Conservation (phyloP, 192 early-diverging fungal genomes). For the Backusella luteola region DNA sequence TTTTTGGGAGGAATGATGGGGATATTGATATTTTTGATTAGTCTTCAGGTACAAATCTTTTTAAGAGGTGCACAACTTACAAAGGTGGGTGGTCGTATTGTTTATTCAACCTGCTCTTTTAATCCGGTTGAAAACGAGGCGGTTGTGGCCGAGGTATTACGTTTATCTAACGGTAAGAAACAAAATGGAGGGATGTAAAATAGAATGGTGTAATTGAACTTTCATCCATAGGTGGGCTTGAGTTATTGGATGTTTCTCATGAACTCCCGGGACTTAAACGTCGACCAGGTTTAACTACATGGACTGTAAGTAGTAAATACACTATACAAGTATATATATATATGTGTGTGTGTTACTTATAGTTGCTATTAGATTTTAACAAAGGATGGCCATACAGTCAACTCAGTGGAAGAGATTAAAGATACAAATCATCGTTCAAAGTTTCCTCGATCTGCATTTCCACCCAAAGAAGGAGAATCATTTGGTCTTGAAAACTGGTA, state of each 20-base stretch:
- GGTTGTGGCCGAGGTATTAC: constrained; percentile 84
- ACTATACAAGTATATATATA: not conserved
- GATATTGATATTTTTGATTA: not conserved
- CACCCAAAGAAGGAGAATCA: constrained; percentile 55
- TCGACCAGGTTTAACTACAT: constrained; percentile 74
- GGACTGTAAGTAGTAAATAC: constrained; percentile 82
- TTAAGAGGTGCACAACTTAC: constrained; percentile 82
- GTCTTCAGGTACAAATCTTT: constrained; percentile 84
- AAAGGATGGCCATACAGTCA: constrained; percentile 60
- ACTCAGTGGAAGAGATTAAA: constrained; percentile 48
- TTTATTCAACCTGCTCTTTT: constrained; percentile 98
- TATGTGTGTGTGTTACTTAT: not conserved
- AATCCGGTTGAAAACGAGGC: constrained; percentile 98
- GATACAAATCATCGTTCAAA: constrained; percentile 35
- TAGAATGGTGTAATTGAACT: not conserved
- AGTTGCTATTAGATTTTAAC: constrained; percentile 29
- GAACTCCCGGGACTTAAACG: constrained; percentile 79
- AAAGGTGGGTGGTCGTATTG: constrained; percentile 89
- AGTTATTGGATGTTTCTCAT: constrained; percentile 83
- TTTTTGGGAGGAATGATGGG: too few relatives aligned
- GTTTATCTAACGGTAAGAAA: constrained; percentile 37
- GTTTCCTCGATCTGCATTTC: constrained; percentile 60
- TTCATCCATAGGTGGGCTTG: constrained; percentile 52
- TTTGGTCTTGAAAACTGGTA: constrained; percentile 38
- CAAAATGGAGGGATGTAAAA: not conserved